Evolutionary conservation across 2,329 filamentous ascomycete genomes (phyloP), one percentile per base, ranked within the genome.

Genomic region (Xenoacremonium recifei): DNA sequence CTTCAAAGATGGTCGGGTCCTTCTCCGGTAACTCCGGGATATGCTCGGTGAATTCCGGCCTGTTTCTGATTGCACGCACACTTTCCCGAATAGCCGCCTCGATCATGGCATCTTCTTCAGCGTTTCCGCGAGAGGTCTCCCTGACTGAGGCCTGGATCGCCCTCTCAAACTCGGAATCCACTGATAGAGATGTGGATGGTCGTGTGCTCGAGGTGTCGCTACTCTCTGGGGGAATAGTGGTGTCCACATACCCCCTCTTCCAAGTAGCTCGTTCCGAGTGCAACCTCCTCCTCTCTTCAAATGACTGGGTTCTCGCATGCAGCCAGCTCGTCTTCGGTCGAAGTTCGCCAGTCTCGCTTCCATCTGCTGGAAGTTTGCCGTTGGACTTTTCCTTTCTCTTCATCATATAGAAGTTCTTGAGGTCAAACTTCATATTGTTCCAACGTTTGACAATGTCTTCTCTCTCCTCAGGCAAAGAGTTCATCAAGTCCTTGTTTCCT

Each of bases 51-150:
- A 61, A 45, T 34, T 55, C 55, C 4, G 53, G 59, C 20, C 49
- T 47, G 15, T 64, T 48, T 11, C 57, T 67, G 48, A 77, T 66
- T 25, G 87, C 82, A 12, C 68, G 69, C 13, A 93, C 72, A 48
- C 85, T 89, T 5, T 85, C 82, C 12, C 86, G 75, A 37, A 95
- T 85, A 1, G 87, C 87, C 16, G 79, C 73, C 58, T 90, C 88
- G 35, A 95, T 75, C 44, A 78, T 71, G 17, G 74, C 75, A 55
- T 93, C 89, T 61, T 93, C 85, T 16, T 80, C 73, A 0, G 73
- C 59, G 48, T 92, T 75, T 10, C 88, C 87, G 1, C 70, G 74
- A 0, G 86, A 90, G 0, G 86, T 89, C 57, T 85, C 77, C 6
- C 71, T 68, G 1, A 93, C 84, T 1, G 85, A 87, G 10, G 72